These are phyloP conservation scores for Xylariaceae sp. DNA, from an alignment of 2,329 filamentous ascomycete genomes.

Conservation along the genomic window DNA sequence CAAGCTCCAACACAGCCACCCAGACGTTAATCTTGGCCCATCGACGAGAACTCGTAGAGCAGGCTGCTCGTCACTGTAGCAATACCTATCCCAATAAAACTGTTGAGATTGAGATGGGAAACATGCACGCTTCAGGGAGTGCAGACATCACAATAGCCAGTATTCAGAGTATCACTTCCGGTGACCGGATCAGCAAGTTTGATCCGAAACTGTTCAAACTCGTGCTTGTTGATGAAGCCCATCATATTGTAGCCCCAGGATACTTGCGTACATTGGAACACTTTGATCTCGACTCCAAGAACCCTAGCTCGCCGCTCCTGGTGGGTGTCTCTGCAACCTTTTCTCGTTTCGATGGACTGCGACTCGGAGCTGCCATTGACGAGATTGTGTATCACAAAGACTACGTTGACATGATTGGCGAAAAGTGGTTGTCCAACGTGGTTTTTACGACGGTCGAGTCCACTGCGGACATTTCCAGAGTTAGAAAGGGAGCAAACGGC, in stretches of 20 bases:
- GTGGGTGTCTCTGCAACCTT: constrained; percentile 86
- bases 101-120: constrained; percentile 91
- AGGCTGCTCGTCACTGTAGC: constrained; percentile 81
- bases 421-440: constrained; percentile 90
- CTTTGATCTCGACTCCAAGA: constrained; percentile 60
- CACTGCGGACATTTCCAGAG: constrained; percentile 70
- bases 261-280: constrained; percentile 75
- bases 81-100: constrained; percentile 73
- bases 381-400: constrained; percentile 93
- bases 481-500: constrained; percentile 60
- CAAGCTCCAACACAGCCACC: constrained; percentile 53
- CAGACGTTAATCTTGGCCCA: constrained; percentile 91
- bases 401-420: constrained; percentile 62
- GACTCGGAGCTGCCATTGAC: constrained; percentile 80
- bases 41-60: constrained; percentile 87
- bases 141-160: constrained; percentile 95
- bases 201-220: constrained; percentile 79
- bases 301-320: constrained; percentile 58
- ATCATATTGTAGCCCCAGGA: constrained; percentile 84
- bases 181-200: constrained; percentile 75
- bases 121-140: constrained; percentile 66
- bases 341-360: constrained; percentile 76
- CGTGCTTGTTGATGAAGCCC: constrained; percentile 89
- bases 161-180: constrained; percentile 76
- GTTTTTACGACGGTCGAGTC: constrained; percentile 90